These are phyloP conservation scores for Arabidopsis lyrata DNA, from an alignment of 441 rosid genomes.

Conservation along the genomic window DNA sequence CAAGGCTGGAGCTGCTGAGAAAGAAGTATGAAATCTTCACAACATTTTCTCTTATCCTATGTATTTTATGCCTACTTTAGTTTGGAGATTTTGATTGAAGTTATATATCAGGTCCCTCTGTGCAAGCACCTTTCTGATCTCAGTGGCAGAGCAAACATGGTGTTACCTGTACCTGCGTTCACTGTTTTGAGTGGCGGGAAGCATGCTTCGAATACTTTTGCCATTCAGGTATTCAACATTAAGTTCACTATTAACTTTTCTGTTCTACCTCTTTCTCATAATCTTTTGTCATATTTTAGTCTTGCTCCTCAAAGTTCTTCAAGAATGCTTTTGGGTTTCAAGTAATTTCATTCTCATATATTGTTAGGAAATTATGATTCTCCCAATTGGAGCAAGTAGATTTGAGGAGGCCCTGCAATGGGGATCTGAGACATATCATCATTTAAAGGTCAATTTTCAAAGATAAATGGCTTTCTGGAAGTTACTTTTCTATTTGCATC, in stretches of 20 bases:
- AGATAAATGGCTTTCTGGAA: constrained; percentile 26
- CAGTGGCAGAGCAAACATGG: constrained; percentile 66
- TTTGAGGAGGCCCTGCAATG: constrained; percentile 96
- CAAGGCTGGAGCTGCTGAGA: constrained; percentile 99
- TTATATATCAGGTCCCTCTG: constrained; percentile 73
- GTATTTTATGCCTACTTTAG: not conserved
- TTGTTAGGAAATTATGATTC: constrained; percentile 86
- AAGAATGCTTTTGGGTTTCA: constrained; percentile 16
- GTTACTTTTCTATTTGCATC: constrained; percentile 20
- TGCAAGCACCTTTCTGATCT: constrained; percentile 92
- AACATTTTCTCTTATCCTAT: not conserved
- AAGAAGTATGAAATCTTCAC: constrained; percentile 61
- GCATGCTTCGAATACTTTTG: constrained; percentile 83
- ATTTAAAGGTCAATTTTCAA: constrained; percentile 74
- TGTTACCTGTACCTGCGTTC: constrained; percentile 94
- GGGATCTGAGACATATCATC: constrained; percentile 97
- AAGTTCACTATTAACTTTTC: not conserved
- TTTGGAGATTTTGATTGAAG: constrained; percentile 32
- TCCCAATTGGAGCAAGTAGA: constrained; percentile 89
- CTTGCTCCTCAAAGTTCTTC: constrained; percentile 8
- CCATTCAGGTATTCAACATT: constrained; percentile 66
- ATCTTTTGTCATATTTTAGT: not conserved
- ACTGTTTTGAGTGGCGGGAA: constrained; percentile 94
- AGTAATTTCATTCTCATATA: constrained; percentile 4
- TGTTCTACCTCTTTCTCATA: constrained; percentile 24